phyloP scores from a whole-genome alignment of 2,329 filamentous ascomycete genomes.

The Diaporthe caulivora region DNA sequence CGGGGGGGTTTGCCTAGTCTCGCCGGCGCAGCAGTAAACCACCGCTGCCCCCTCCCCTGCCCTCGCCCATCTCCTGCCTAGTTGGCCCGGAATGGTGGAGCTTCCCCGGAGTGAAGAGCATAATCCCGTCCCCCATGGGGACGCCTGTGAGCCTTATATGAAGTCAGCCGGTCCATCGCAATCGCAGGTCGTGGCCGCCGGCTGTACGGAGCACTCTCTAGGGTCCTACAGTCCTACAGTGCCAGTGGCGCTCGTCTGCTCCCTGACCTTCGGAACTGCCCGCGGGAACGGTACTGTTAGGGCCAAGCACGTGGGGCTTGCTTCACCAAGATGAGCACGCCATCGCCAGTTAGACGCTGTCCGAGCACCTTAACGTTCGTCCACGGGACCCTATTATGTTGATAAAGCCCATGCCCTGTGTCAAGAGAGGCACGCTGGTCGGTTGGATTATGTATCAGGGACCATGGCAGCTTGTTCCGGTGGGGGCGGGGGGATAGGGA shows the following conservation, averaged over 20 bases:
- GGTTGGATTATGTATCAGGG: background rate
- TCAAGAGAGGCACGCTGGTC: background rate
- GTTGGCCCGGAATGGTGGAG: slow-evolving; percentile 12
- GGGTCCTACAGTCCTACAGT: too few relatives aligned
- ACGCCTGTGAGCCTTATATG: background rate
- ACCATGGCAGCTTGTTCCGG: background rate
- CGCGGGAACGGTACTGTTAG: background rate
- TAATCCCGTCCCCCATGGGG: background rate
- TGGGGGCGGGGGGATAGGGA: background rate
- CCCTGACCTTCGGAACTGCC: background rate
- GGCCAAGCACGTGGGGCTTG: background rate
- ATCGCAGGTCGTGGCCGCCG: background rate
- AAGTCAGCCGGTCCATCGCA: background rate
- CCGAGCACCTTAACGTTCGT: background rate
- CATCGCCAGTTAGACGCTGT: background rate
- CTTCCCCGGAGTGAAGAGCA: background rate
- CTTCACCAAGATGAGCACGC: background rate
- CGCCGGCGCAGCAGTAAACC: background rate
- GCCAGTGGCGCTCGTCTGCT: background rate
- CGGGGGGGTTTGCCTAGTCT: background rate
- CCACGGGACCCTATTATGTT: background rate
- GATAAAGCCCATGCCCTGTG: background rate
- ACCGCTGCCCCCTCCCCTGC: background rate
- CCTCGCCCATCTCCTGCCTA: background rate
- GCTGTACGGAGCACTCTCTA: too few relatives aligned